phyloP scores from a whole-genome alignment of 2,329 filamentous ascomycete genomes.

The Cyphellophora attinorum region DNA sequence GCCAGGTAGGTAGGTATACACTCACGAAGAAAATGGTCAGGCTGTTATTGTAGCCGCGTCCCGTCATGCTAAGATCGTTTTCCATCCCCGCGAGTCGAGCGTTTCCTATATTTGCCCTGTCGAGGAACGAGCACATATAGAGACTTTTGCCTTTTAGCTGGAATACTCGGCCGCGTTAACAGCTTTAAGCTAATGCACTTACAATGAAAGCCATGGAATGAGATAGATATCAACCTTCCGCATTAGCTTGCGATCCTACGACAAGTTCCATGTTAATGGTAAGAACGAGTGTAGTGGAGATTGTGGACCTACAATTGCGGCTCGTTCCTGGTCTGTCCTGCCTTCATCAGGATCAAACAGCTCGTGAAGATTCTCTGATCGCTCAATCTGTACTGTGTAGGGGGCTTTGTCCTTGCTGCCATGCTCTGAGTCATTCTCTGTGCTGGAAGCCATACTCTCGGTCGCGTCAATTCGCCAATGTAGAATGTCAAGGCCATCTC shows the following conservation, averaged over 20 bases:
- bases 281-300: too few species aligned
- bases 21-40: constrained; percentile 16
- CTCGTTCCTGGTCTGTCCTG: too few species aligned
- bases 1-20: not conserved
- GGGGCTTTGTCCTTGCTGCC: too few species aligned
- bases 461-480: too few species aligned
- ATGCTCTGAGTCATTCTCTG: too few species aligned
- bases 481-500: too few species aligned
- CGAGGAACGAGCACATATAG: constrained; percentile 34
- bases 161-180: not conserved
- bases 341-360: too few species aligned
- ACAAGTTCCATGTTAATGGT: not conserved
- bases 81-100: constrained; percentile 34
- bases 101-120: constrained; percentile 36
- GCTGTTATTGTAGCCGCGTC: constrained; percentile 25
- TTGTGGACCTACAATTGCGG: too few species aligned
- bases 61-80: constrained; percentile 29
- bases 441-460: too few species aligned
- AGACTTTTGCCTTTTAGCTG: constrained; percentile 19
- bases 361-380: too few species aligned
- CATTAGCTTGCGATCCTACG: constrained; percentile 31
- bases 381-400: too few species aligned
- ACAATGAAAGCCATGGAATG: constrained; percentile 14
- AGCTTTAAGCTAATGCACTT: not conserved
- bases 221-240: constrained; percentile 20